phyloP scores from a whole-genome alignment of 2,329 filamentous ascomycete species.

The Aspergillus pseudoterreus region DNA sequence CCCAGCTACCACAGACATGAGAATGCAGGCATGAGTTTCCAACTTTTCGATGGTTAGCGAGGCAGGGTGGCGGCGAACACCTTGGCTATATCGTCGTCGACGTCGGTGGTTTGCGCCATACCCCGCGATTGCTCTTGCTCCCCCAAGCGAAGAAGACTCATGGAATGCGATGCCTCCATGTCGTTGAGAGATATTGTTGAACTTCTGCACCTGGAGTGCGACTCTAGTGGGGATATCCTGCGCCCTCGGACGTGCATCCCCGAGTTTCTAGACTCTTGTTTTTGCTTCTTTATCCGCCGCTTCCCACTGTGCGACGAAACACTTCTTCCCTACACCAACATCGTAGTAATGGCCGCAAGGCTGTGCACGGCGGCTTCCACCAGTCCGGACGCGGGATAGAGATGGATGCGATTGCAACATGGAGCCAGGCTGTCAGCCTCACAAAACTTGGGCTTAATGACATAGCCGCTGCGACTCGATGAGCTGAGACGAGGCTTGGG shows the following conservation, averaged over 20 bases:
- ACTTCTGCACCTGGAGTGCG: neutral
- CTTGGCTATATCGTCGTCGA: no score
- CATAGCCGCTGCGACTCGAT: slow-evolving; percentile 36
- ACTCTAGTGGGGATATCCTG: neutral
- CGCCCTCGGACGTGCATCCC: neutral
- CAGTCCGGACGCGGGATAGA: slow-evolving; percentile 32
- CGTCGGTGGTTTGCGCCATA: no score
- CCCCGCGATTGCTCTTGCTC: no score
- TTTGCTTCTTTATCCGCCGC: no score
- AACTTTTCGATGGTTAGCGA: no score
- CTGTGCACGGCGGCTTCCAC: slow-evolving; percentile 44
- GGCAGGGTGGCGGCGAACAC: no score
- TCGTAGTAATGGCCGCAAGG: slow-evolving; percentile 38
- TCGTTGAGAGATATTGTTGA: no score
- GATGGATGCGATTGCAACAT: slow-evolving; percentile 2
- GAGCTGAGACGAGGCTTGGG: slow-evolving; percentile 32
- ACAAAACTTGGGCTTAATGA: slow-evolving; percentile 24
- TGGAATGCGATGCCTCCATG: neutral
- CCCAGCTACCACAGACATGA: no score
- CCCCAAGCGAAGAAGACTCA: no score
- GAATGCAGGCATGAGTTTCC: no score
- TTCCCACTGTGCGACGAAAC: neutral
- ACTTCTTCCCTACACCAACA: neutral
- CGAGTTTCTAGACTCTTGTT: neutral
- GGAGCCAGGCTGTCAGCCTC: slow-evolving; percentile 34